A percentile compares a stretch with the other conserved stretches of the same genome.
Conservation (phyloP, 2,329 filamentous ascomycete species). For the Alternaria viburni region DNA sequence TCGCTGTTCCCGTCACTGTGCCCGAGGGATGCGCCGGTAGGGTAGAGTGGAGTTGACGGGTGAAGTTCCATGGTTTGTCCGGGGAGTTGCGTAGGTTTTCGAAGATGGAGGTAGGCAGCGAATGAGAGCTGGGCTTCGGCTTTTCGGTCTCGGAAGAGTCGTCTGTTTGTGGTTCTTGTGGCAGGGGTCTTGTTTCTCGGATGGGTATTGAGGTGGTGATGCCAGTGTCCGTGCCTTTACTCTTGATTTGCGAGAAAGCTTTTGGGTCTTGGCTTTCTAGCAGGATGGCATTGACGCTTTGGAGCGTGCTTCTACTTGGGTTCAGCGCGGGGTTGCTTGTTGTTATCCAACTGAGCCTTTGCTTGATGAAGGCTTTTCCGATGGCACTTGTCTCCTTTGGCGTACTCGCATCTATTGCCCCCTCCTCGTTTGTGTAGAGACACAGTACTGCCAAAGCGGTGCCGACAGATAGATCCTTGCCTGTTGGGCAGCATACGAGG, state of each 20-base stretch:
- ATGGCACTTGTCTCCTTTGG: constrained; percentile 45
- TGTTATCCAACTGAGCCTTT: constrained; percentile 81
- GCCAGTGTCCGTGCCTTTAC: background rate
- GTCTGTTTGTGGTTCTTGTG: background rate
- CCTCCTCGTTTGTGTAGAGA: constrained; percentile 71
- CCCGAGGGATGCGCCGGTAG: constrained; percentile 69
- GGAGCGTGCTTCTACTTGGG: constrained; percentile 82
- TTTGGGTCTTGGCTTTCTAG: constrained; percentile 57
- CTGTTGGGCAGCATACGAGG: constrained; percentile 73
- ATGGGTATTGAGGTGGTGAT: background rate
- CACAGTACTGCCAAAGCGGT: constrained; percentile 78
- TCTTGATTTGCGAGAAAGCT: background rate
- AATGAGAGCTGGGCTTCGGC: background rate
- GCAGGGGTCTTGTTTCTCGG: background rate
- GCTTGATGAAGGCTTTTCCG: constrained; percentile 78
- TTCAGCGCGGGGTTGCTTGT: constrained; percentile 79
- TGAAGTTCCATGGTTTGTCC: constrained; percentile 64
- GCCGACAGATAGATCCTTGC: constrained; percentile 81
- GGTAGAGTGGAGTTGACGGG: constrained; percentile 61
- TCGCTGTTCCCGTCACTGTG: constrained; percentile 68
- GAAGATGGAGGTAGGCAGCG: constrained; percentile 18
- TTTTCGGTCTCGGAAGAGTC: background rate
- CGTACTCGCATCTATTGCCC: constrained; percentile 41
- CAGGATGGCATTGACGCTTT: constrained; percentile 89
- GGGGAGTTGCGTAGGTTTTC: constrained; percentile 8